A percentile compares a stretch with the other conserved stretches of the same genome.
Evolutionary conservation across 352 stramenopile genomes (phyloP).

Genomic region (Globisporangium nunn): DNA sequence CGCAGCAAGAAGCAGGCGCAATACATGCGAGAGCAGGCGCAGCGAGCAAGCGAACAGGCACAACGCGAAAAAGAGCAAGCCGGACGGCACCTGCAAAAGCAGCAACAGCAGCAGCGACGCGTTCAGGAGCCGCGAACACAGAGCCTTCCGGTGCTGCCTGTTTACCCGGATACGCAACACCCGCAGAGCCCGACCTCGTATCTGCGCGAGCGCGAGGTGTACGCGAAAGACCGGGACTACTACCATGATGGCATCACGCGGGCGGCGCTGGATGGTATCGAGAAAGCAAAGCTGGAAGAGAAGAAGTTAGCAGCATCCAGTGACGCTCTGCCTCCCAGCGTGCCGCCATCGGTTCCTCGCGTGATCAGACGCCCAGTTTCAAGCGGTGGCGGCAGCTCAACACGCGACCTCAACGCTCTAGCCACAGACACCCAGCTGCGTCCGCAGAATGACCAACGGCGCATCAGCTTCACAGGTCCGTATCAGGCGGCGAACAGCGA

Average conservation of each 20-base stretch:
- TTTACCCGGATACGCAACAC: background rate
- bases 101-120: background rate
- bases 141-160: background rate
- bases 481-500: constrained; percentile 9
- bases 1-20: background rate
- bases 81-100: background rate
- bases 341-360: background rate
- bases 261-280: constrained; percentile 9
- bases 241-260: constrained; percentile 8
- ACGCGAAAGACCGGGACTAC: constrained; percentile 8
- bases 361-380: constrained; percentile 4
- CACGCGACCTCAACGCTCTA: background rate
- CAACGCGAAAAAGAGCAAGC: background rate
- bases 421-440: constrained; percentile 4
- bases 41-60: background rate
- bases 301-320: background rate
- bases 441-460: constrained; percentile 2
- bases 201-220: constrained; percentile 8
- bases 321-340: too few species aligned
- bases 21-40: background rate
- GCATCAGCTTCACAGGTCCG: constrained; percentile 8
- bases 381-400: constrained; percentile 1
- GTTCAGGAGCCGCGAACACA: constrained; percentile 1
- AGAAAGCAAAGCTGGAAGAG: constrained; percentile 7
- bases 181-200: constrained; percentile 8